Evolutionary conservation across 352 stramenopile genomes (phyloP).

Genomic region (Phytopythium kandeliae): DNA sequence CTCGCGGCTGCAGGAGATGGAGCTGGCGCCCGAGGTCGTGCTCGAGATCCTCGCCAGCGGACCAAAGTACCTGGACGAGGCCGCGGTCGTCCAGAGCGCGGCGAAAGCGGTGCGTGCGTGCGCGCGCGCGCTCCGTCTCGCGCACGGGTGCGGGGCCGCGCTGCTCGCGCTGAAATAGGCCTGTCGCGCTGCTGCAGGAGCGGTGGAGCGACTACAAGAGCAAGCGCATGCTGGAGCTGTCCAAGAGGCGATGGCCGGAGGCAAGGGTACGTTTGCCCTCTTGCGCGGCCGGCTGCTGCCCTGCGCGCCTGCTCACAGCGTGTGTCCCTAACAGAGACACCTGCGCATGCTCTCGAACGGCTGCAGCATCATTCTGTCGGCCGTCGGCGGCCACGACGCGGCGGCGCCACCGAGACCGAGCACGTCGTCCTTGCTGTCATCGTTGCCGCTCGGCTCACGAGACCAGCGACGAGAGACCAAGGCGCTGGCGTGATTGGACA

Average conservation of each 20-base stretch:
- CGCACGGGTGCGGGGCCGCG: too few species aligned
- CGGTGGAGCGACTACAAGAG: conserved; percentile 70
- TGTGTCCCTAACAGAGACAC: conserved; percentile 27
- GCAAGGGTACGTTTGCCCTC: conserved; percentile 28
- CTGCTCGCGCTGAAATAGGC: too few species aligned
- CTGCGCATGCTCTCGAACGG: conserved; percentile 64
- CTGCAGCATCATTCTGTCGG: conserved; percentile 67
- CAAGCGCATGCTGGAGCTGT: conserved; percentile 55
- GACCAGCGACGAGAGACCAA: not conserved
- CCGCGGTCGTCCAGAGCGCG: conserved; percentile 40
- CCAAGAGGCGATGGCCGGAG: conserved; percentile 61
- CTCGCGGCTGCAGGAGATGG: conserved; percentile 73
- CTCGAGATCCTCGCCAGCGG: conserved; percentile 41
- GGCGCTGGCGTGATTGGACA: too few species aligned
- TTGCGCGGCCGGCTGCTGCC: not conserved
- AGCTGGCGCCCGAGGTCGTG: conserved; percentile 48
- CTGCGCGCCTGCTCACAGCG: not conserved
- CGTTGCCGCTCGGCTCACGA: not conserved
- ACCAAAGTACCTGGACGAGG: conserved; percentile 55
- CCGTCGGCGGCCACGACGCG: conserved; percentile 2
- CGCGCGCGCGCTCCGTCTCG: too few species aligned
- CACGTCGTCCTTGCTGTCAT: too few species aligned
- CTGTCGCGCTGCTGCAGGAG: too few species aligned
- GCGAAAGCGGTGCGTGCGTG: conserved; percentile 20
- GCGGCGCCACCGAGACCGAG: not conserved